Conservation (phyloP, 2,329 filamentous ascomycete genomes). For the Penicillium sclerotiorum region DNA sequence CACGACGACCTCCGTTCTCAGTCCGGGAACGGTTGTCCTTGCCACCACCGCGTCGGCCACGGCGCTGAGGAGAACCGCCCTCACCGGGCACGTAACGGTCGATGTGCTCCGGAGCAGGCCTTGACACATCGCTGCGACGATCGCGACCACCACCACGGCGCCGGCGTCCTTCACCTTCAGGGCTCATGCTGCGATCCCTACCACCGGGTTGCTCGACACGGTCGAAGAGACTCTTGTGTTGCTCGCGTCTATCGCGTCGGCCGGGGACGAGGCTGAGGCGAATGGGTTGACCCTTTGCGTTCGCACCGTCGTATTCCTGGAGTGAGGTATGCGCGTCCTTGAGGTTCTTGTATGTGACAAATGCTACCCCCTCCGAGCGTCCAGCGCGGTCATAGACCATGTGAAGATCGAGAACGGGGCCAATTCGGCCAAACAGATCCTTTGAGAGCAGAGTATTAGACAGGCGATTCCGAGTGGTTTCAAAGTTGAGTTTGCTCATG, state of each 20-base stretch:
- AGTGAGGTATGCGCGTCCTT: constrained; percentile 75
- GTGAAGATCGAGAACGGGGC: constrained; percentile 67
- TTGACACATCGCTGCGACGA: constrained; percentile 56
- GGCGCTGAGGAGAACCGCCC: constrained; percentile 42
- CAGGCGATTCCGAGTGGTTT: too few relatives aligned
- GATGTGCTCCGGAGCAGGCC: constrained; percentile 67
- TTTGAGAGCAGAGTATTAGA: too few relatives aligned
- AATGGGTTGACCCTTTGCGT: constrained; percentile 87
- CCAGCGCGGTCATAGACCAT: constrained; percentile 85
- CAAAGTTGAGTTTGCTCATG: too few relatives aligned
- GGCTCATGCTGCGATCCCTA: constrained; percentile 48
- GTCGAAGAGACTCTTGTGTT: constrained; percentile 64
- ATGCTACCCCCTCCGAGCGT: constrained; percentile 82
- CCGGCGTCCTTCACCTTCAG: constrained; percentile 37
- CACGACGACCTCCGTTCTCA: constrained; percentile 38
- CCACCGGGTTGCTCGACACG: constrained; percentile 54
- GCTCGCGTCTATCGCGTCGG: constrained; percentile 40
- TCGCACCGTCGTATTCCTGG: constrained; percentile 82
- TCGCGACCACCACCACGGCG: constrained; percentile 46
- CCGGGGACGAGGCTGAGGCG: constrained; percentile 67
- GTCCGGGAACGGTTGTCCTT: constrained; percentile 38
- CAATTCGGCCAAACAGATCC: constrained; percentile 81
- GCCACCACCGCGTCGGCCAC: constrained; percentile 52
- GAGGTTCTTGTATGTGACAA: constrained; percentile 73
- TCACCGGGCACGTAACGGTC: constrained; percentile 77